Percentiles rank a stretch among this genome's conserved stretches.
These are phyloP conservation scores for Colletotrichum plurivorum DNA, from an alignment of 2,329 filamentous ascomycete genomes.

Conservation along the genomic window DNA sequence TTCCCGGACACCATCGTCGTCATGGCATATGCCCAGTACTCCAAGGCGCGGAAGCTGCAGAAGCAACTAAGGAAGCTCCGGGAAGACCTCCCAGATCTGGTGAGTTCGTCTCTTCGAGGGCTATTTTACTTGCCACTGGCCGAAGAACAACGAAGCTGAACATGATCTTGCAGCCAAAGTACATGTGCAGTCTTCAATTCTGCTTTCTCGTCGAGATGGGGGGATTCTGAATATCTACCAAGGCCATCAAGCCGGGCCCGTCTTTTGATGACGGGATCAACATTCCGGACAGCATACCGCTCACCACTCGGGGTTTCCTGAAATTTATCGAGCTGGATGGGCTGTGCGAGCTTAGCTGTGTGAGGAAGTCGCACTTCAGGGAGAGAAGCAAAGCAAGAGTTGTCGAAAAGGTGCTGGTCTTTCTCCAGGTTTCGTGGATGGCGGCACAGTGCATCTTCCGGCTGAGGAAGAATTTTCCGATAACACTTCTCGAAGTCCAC, in stretches of 20 bases:
- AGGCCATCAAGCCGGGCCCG: neutral
- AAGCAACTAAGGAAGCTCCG: neutral
- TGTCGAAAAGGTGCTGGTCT: conserved; percentile 47
- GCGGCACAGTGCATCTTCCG: conserved; percentile 48
- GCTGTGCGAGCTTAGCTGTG: neutral
- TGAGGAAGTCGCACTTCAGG: neutral
- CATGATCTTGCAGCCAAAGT: neutral
- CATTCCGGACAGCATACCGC: neutral
- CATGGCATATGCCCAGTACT: neutral
- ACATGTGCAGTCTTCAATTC: neutral
- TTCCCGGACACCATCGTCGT: neutral
- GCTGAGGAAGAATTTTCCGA: conserved; percentile 44
- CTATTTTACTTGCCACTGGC: too few relatives aligned
- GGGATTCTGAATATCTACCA: neutral
- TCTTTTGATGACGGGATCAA: neutral
- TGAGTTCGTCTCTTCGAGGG: neutral
- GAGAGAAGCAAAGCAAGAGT: conserved; percentile 49
- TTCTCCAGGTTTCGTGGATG: conserved; percentile 52
- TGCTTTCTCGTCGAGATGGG: conserved; percentile 16
- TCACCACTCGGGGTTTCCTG: neutral
- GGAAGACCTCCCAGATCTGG: neutral
- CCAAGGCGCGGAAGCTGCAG: neutral
- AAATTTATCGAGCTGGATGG: neutral
- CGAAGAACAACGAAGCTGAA: too few relatives aligned
- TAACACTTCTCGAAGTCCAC: conserved; percentile 50